A percentile compares a stretch with the other conserved stretches of the same genome.
Conservation (phyloP, 2,329 filamentous ascomycete genomes). For the Byssothecium circinans region DNA sequence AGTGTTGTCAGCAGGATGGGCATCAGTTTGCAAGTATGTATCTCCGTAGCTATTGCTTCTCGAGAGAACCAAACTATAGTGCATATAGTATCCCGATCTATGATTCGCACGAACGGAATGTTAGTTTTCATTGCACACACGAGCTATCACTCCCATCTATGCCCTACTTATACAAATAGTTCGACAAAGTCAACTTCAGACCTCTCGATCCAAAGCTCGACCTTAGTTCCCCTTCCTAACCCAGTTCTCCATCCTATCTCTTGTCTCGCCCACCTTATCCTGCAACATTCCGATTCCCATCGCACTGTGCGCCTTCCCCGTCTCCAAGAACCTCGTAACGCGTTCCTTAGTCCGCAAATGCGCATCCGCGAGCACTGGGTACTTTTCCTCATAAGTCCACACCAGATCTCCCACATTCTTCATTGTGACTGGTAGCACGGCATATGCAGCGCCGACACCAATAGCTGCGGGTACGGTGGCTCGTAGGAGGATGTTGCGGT, state of each 20-base stretch:
- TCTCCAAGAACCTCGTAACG: constrained; percentile 69
- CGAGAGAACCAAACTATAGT: too few species aligned
- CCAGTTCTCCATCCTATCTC: constrained; percentile 82
- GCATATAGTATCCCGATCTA: too few species aligned
- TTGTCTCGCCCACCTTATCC: constrained; percentile 74
- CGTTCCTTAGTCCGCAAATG: constrained; percentile 73
- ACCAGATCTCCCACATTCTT: constrained; percentile 81
- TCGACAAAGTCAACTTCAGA: not conserved
- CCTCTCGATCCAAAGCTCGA: not conserved
- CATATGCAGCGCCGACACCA: constrained; percentile 80
- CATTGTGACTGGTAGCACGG: constrained; percentile 85
- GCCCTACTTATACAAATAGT: not conserved
- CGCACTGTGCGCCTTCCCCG: constrained; percentile 73
- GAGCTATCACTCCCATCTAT: not conserved
- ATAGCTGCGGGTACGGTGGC: constrained; percentile 75
- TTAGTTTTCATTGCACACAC: not conserved
- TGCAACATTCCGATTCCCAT: constrained; percentile 73
- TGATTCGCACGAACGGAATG: not conserved
- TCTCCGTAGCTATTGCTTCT: too few species aligned
- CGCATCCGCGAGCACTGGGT: constrained; percentile 78
- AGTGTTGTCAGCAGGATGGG: too few species aligned
- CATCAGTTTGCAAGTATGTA: too few species aligned
- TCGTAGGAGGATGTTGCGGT: constrained; percentile 82
- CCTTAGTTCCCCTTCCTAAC: constrained; percentile 82
- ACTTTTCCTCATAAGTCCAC: constrained; percentile 91